Percentiles rank a stretch among this genome's conserved stretches.
These are phyloP conservation scores for Pseudogymnoascus destructans DNA, from an alignment of 2,329 filamentous ascomycete genomes.

Conservation along the genomic window DNA sequence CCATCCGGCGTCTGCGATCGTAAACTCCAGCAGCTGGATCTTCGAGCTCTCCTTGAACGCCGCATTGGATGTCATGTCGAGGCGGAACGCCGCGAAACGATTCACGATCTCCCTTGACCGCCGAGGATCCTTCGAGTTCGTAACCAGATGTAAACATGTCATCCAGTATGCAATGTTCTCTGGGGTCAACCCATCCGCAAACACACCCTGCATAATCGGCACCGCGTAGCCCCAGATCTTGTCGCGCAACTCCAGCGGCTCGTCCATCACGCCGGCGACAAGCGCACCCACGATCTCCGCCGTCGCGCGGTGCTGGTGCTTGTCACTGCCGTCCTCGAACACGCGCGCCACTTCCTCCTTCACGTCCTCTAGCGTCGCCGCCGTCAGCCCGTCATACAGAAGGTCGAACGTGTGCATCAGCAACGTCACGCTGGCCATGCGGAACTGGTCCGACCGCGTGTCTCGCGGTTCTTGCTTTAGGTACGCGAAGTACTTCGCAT, in stretches of 20 bases:
- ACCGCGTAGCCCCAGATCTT: constrained; percentile 82
- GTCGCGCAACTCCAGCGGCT: constrained; percentile 58
- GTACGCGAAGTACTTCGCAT: constrained; percentile 76
- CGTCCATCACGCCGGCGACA: constrained; percentile 67
- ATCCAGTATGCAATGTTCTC: constrained; percentile 94
- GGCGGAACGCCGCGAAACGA: constrained; percentile 67
- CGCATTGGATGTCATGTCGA: constrained; percentile 91
- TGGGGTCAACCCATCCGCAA: constrained; percentile 83
- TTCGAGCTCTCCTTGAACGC: constrained; percentile 99
- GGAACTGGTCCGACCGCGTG: constrained; percentile 66
- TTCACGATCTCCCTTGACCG: constrained; percentile 77
- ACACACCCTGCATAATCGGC: constrained; percentile 72
- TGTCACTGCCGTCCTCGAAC: constrained; percentile 88
- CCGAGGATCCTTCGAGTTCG: constrained; percentile 81
- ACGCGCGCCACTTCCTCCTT: constrained; percentile 64
- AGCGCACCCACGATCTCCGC: constrained; percentile 85
- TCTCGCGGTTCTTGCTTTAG: constrained; percentile 94
- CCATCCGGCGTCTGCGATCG: constrained; percentile 82
- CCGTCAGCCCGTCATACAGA: constrained; percentile 66
- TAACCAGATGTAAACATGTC: constrained; percentile 77
- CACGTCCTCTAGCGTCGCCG: constrained; percentile 74
- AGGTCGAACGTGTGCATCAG: constrained; percentile 84
- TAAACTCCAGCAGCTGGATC: constrained; percentile 78
- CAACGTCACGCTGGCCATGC: constrained; percentile 76
- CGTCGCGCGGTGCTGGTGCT: constrained; percentile 93